Conservation (phyloP, 1,139 yeast species). For the Zygosaccharomyces pseudobailii region DNA sequence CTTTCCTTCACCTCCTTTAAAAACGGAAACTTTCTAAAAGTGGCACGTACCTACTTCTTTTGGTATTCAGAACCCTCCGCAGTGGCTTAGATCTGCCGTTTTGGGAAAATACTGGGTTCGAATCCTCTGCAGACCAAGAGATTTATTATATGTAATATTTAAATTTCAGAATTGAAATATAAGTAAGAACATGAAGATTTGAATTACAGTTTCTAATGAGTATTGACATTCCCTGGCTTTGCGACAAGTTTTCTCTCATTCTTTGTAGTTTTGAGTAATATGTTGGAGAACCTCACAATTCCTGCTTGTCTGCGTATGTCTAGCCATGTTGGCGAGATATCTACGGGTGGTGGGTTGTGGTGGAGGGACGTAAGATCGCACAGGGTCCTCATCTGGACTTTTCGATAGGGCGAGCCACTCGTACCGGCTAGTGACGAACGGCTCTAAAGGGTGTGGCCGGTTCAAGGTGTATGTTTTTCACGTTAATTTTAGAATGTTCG, state of each 20-base stretch:
- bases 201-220: accelerated
- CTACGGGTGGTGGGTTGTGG: neutral
- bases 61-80: neutral
- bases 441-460: neutral
- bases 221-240: too few species aligned
- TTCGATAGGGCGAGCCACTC: neutral
- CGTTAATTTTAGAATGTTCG: too few species aligned
- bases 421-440: neutral
- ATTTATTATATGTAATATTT: too few species aligned
- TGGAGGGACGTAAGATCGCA: neutral
- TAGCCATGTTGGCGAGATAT: neutral
- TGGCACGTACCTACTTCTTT: neutral
- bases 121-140: neutral
- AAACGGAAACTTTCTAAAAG: neutral
- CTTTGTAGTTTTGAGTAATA: too few species aligned
- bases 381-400: neutral
- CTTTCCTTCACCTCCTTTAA: neutral
- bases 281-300: too few species aligned
- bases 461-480: too few species aligned
- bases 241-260: too few species aligned
- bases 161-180: too few species aligned
- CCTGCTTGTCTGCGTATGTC: neutral
- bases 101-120: neutral
- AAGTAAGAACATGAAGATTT: too few species aligned
- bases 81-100: neutral